Conservation (phyloP, 805 yeast species). For the Peterozyma xylosa region DNA sequence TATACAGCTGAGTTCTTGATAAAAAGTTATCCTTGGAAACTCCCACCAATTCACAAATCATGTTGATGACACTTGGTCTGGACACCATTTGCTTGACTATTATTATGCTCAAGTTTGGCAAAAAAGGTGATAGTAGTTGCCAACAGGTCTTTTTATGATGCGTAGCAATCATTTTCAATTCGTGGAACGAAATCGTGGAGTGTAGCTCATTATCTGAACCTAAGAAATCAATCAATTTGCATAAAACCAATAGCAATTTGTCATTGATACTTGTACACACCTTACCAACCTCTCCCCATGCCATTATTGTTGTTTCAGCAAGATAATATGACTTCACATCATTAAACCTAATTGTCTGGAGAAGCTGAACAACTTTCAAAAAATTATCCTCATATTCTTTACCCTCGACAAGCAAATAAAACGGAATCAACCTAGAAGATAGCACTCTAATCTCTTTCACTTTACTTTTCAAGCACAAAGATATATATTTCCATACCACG, state of each 20-base stretch:
- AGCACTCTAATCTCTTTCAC: constrained; percentile 51
- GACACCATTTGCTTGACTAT: constrained; percentile 46
- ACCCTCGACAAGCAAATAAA: constrained; percentile 36
- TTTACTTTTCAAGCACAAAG: constrained; percentile 27
- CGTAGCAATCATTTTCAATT: constrained; percentile 50
- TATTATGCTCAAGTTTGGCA: constrained; percentile 62
- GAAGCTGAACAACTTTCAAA: constrained; percentile 30
- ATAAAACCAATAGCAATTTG: constrained; percentile 54
- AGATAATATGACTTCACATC: constrained; percentile 25
- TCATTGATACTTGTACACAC: constrained; percentile 50
- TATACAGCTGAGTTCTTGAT: constrained; percentile 60
- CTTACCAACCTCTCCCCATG: constrained; percentile 61
- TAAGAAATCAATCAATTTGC: constrained; percentile 58
- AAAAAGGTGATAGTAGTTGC: constrained; percentile 70
- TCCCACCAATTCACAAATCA: constrained; percentile 59
- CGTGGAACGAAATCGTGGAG: constrained; percentile 61
- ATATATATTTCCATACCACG: constrained; percentile 31
- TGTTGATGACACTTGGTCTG: constrained; percentile 45
- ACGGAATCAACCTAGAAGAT: constrained; percentile 45
- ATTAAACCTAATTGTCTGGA: constrained; percentile 34
- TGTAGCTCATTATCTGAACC: constrained; percentile 60
- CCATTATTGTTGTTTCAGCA: constrained; percentile 51
- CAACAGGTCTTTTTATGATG: constrained; percentile 60
- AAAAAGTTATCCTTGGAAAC: constrained; percentile 57
- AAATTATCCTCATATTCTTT: constrained; percentile 35